These are phyloP conservation scores for Rusavskia elegans DNA, from an alignment of 495 filamentous ascomycete genomes.

Conservation along the genomic window DNA sequence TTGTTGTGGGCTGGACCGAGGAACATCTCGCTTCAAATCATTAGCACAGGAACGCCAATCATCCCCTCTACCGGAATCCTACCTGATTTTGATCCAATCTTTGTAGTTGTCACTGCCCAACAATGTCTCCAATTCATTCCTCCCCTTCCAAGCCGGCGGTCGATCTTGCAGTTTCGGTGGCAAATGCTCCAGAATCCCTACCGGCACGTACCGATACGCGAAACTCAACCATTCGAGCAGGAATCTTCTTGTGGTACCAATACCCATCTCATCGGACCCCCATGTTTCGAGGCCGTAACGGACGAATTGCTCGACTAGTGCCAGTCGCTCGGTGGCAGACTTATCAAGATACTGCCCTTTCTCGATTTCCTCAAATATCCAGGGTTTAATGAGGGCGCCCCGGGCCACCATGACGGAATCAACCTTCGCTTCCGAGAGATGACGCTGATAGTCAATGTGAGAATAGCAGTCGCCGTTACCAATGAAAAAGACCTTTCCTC, in stretches of 20 bases:
- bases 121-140: slow-evolving; percentile 83
- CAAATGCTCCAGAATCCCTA: slow-evolving; percentile 74
- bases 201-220: slow-evolving; percentile 71
- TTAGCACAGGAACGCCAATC: slow-evolving; percentile 6
- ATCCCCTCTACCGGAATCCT: slow-evolving; percentile 7
- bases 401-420: slow-evolving; percentile 61
- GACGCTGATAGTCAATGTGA: slow-evolving; percentile 69
- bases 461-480: slow-evolving; percentile 96
- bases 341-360: slow-evolving; percentile 90
- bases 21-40: slow-evolving; percentile 71
- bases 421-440: slow-evolving; percentile 59
- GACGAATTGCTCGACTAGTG: slow-evolving; percentile 74
- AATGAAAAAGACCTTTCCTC: slow-evolving; percentile 63
- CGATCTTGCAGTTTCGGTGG: slow-evolving; percentile 79
- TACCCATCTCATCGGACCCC: slow-evolving; percentile 85
- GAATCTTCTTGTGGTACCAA: slow-evolving; percentile 80
- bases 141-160: slow-evolving; percentile 64
- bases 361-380: slow-evolving; percentile 94
- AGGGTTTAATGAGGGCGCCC: slow-evolving; percentile 85
- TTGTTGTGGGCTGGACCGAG: slow-evolving; percentile 75
- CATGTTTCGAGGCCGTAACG: slow-evolving; percentile 83
- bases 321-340: slow-evolving; percentile 67
- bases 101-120: slow-evolving; percentile 77
- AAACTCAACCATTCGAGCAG: slow-evolving; percentile 93
- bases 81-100: slow-evolving; percentile 99